phyloP scores from a whole-genome alignment of 2,329 filamentous ascomycete genomes.

The Magnaporthales sp. region DNA sequence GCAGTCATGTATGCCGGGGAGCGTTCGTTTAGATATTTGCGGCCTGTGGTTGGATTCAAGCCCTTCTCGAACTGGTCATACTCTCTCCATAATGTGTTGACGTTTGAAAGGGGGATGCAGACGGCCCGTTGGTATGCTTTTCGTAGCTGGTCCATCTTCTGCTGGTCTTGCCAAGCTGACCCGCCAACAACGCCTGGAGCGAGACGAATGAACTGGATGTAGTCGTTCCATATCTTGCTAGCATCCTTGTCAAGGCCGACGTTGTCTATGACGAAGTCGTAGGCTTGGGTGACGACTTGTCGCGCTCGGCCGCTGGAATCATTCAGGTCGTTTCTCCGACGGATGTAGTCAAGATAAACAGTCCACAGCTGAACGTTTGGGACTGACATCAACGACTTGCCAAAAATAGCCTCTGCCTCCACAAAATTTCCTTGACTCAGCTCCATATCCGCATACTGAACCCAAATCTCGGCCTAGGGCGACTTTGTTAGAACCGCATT shows the following conservation, averaged over 20 bases:
- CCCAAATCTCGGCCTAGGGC: constrained; percentile 79
- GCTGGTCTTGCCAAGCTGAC: constrained; percentile 87
- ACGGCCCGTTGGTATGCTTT: constrained; percentile 91
- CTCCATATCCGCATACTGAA: constrained; percentile 82
- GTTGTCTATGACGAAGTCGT: constrained; percentile 84
- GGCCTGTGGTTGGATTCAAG: constrained; percentile 85
- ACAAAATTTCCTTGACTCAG: constrained; percentile 75
- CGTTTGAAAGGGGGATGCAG: constrained; percentile 72
- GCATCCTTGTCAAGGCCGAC: constrained; percentile 89
- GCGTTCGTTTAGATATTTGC: constrained; percentile 88
- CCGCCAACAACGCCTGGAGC: constrained; percentile 82
- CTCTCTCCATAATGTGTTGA: constrained; percentile 89
- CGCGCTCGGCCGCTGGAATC: constrained; percentile 72
- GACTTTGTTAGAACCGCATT: background rate
- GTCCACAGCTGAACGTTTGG: constrained; percentile 86
- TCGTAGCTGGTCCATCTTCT: constrained; percentile 91
- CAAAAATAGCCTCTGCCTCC: constrained; percentile 76
- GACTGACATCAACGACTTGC: constrained; percentile 64
- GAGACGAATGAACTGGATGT: constrained; percentile 85
- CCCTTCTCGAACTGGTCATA: constrained; percentile 95
- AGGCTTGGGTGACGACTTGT: constrained; percentile 72
- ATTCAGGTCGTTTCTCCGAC: constrained; percentile 80
- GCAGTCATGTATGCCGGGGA: constrained; percentile 95
- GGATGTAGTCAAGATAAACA: constrained; percentile 90
- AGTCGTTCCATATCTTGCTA: constrained; percentile 86